Conservation (phyloP, 306 rosid genomes). For the Malus fusca region DNA sequence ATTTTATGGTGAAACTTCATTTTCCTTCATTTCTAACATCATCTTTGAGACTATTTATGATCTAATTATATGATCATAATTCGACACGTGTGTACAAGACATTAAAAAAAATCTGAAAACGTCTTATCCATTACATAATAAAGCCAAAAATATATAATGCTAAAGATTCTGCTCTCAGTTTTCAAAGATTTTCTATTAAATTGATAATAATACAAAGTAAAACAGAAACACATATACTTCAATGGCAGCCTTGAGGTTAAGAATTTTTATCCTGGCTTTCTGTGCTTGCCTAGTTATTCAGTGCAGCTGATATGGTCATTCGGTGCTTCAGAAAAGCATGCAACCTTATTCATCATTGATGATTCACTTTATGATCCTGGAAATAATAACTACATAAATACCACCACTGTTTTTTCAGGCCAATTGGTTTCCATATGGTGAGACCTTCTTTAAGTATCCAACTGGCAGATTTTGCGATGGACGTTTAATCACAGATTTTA, state of each 20-base stretch:
- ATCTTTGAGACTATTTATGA: no score
- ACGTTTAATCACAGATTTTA: constrained; percentile 33
- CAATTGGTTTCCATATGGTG: constrained; percentile 27
- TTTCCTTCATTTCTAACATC: no score
- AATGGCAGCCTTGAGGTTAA: not conserved
- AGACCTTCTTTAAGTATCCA: constrained; percentile 32
- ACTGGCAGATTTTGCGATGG: constrained; percentile 43
- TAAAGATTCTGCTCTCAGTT: no score
- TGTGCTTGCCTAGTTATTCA: not conserved
- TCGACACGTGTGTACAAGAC: not conserved
- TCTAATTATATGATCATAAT: no score
- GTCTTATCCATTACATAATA: not conserved
- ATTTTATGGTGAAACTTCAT: no score
- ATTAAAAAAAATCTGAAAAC: not conserved
- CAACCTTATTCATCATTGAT: constrained; percentile 34
- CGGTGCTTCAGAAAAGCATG: not conserved
- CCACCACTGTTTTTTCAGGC: constrained; percentile 7
- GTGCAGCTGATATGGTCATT: not conserved
- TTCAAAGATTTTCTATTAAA: not conserved
- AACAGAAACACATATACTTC: not conserved
- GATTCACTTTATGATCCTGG: constrained; percentile 38
- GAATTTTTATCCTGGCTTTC: not conserved
- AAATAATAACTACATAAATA: constrained; percentile 39
- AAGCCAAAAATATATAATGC: not conserved
- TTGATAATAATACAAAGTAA: not conserved